Conservation (phyloP, 331 rosid species). For the Prunus yedoensis region DNA sequence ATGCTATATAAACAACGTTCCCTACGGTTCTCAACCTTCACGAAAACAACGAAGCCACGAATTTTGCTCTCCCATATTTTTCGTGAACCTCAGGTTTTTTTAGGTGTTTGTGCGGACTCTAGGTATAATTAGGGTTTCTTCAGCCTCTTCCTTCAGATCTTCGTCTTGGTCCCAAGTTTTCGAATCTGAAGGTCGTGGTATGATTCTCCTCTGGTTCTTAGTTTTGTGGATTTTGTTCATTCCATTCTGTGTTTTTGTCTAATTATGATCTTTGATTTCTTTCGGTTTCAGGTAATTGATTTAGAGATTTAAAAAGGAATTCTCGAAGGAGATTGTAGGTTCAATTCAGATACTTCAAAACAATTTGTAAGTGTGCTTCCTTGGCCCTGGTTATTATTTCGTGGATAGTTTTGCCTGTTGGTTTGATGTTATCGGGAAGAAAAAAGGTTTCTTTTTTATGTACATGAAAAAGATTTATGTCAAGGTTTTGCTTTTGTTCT, state of each 20-base stretch:
- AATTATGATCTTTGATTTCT: background rate
- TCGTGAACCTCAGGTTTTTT: conserved; percentile 4
- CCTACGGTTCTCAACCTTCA: background rate
- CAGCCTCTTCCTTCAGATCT: background rate
- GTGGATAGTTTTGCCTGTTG: background rate
- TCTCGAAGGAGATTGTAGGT: background rate
- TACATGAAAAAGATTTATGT: background rate
- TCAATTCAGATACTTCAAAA: background rate
- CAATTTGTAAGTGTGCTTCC: conserved; percentile 8
- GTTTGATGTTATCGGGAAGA: background rate
- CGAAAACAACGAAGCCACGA: background rate
- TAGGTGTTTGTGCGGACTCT: background rate
- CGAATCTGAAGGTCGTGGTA: background rate
- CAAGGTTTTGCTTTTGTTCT: background rate
- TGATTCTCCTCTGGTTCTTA: no score
- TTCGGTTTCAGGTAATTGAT: conserved; percentile 7
- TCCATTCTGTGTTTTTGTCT: background rate
- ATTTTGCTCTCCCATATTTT: background rate
- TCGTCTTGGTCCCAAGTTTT: background rate
- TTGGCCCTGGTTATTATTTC: background rate
- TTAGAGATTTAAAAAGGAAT: background rate
- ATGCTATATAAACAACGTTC: background rate
- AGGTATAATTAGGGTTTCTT: conserved; percentile 6
- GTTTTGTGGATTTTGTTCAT: background rate
- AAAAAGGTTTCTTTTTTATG: background rate